Base-by-base conservation (phyloP, 768 basidiomycete genomes). In the Rhodosporidiobolus sp. region DNA sequence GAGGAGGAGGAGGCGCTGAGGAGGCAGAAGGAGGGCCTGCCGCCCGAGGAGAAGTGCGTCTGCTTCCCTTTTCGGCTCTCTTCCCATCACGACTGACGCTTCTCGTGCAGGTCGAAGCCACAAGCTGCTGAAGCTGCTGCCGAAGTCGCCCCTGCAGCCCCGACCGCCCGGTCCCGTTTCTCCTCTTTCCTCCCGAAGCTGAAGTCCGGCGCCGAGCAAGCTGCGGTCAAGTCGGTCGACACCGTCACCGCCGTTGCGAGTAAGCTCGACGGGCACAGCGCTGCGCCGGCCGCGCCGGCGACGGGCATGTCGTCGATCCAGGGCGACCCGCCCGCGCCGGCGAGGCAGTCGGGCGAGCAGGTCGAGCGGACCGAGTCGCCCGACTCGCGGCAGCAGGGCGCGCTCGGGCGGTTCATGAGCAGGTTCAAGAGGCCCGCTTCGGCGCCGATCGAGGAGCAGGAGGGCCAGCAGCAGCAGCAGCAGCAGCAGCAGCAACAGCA, bases 371-470 rank as follows among this genome's bases (percentile, higher is more conserved):
- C 53, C 4, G 53, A 32, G 5, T 59, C 58, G 34, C 46, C 32
- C 3, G 34, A 61, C 19, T 30, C 60, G 10, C 52, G 53, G 45
- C 62, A 54, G 30, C 61, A 32, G n/a, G 64, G 65, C 8, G 62
- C 65, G 24, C 24, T 74, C 28, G 73, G 73, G 4, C 65, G 73
- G 10, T 32, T 74, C 45, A 38, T 70, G 12, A 28, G 65, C 7
- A 49, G 73, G n/a, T 57, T 65, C 28, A 74, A 61, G 62, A 28
- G 60, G 16, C 34, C 32, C 0, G 17, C 62, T 7, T 6, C 59
- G 3, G 50, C 35, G 10, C 20, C n/a, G 0, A 26, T 26, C 0
- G 46, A 11, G 24, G 43, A 43, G 17, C 9, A n/a, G 10, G 54
- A 49, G 8, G 62, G 48, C 34, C 43, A 63, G 24, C 30, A 62